Base-by-base conservation (phyloP, 129 eudicot species). In the Tagetes erecta region DNA sequence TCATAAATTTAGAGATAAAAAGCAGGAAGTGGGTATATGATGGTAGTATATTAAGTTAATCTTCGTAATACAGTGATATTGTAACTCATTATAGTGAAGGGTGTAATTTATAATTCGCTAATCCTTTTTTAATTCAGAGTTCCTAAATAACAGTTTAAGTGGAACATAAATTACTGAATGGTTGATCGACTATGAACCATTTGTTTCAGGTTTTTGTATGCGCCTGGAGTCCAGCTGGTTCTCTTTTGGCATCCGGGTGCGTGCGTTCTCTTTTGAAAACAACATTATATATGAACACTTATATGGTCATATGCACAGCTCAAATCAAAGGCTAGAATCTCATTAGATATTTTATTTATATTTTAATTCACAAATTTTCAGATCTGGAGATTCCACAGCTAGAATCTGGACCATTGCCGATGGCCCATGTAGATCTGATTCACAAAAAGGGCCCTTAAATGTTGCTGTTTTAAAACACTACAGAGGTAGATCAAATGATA, bases 301-400 rank as follows among this genome's bases (percentile, higher is more conserved):
- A 38, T 20, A 50, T 65, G 66, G 66, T 65, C 44, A 40, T 65
- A 65, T 65, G 39, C 52, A 74, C 52, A 74, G 31, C 37, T 47
- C 20, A 53, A 37, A 34, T 3, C 56, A 58, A 44, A 10, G 64
- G 37, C 45, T 14, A 31, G 20, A 4, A 2, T 40, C 63, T 47
- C 39, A 33, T 67, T 41, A 1, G 3, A 10, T 14, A 20, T 45
- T 63, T 10, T 75, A 60, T 35, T 3, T 34, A 35, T 60, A 10
- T 35, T 60, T 35, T 33, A 62, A 62, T 5, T 36, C 27, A 36
- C 42, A 62, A 62, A 62, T 62, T 35, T 62, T 8, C 37, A 92
- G 97, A 72, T 89, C 97, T 53, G 98, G 98, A 81, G 98, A 92
- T 76, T 84, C 96, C 1, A 90, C 98, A 52, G 98, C 96, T 46